Evolutionary conservation across 441 rosid species (phyloP), one percentile per base, ranked within the genome.

Genomic region (Aleurites moluccanus): DNA sequence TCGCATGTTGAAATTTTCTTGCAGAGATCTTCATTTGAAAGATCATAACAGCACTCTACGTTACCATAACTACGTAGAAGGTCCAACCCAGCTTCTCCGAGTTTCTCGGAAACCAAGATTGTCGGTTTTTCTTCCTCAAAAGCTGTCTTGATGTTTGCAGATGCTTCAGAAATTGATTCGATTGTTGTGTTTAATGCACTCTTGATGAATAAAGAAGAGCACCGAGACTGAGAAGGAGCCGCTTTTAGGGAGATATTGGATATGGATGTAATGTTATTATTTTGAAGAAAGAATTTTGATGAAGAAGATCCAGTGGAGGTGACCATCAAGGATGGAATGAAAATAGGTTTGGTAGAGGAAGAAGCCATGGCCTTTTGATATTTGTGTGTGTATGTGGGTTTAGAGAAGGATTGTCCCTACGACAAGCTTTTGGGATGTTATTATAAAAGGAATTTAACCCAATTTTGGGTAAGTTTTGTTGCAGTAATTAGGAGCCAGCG

Each of bases 31-130:
- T 91, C 95, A 0, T 86, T 91, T 0, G 90, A 82, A 73, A 92
- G 83, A 80, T 89, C 87, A 71, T 90, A 92, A 1, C 88, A 78
- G 72, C 98, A 94, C 60, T 92, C 98, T 2, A 94, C 86, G 64
- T 88, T 82, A 1, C 86, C 91, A 78, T 78, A 88, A 60, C 74
- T 73, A 72, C 86, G 85, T 16, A 92, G 77, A 18, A 94, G 88
- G 57, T 81, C 75, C 0, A 93, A 75, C 2, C 98, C 98, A 1
- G 92, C 96, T 40, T 88, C 89, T 13, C 98, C 97, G 11, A 93
- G 97, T 79, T 93, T 93, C 87, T 93, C 97, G 56, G 97, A 87
- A 40, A 91, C 92, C 70, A 92, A 87, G 47, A 92, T 84, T 8
- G 92, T 90, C 21, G 93, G 92, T 25, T 80, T 88, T 49, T 82